Base-by-base conservation (phyloP, 2,329 filamentous ascomycete species). In the Polytolypa hystricis region DNA sequence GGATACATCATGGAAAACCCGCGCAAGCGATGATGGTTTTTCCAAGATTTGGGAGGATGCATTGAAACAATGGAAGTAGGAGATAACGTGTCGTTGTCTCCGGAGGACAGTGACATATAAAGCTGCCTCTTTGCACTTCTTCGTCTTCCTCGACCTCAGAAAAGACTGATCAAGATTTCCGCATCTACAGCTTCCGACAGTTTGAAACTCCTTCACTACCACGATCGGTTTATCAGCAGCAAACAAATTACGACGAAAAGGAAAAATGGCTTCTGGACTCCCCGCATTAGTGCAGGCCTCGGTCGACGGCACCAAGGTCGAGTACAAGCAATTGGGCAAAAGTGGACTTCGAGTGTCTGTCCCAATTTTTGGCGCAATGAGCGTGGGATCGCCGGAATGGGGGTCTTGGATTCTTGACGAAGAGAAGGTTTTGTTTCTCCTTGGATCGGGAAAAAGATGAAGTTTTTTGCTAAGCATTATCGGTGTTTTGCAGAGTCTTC, bases 321-420 rank as follows among this genome's bases (percentile, higher is more conserved):
- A 35, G 20, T 35, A 35, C 17, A 30, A 5, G 15, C 34, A 34
- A 17, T 39, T 52, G 8, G 44, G 45, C 19, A 46, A 41, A 20
- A 47, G 41, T 16, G 49, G 49, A 5, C 45, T 53, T 8, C 48
- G 44, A 26, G 40, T 52, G 14, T 51, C 48, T 17, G 44, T 44
- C 37, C 43, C 48, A 18, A 46, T 51, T 27, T 46, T 52, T 19
- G 50, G 47, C 11, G 40, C 44, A 10, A 41, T 44, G 37, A 43
- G 41, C 23, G 12, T 41, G 42, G 37, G 42, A 26, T 15, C 37
- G 10, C 28, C 44, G 27, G 28, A 45, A 17, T 43, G 25, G 15
- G 31, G 35, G 9, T 29, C 35, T 18, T 41, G 41, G 41, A 35
- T 43, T 21, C 35, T 41, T 9, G 35, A 38, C 9, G 38, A 41